Conservation (phyloP, 805 yeast species). For the Nakazawaea molendinolei region DNA sequence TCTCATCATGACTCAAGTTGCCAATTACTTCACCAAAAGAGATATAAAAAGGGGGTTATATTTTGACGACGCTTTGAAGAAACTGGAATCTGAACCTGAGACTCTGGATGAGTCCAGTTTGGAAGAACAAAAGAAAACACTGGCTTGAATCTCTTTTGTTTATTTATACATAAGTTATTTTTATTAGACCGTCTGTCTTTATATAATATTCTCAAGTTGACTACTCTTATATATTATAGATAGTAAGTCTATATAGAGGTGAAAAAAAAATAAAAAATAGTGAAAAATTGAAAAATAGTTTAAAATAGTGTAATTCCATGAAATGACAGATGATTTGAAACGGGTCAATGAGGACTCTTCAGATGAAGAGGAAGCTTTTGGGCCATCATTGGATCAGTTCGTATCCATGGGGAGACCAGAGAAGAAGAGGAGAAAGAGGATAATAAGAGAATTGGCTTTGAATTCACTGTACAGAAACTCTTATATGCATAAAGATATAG, state of each 20-base stretch:
- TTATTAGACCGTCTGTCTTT: too few relatives aligned
- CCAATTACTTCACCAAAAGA: conserved; percentile 17
- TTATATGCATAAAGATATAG: conserved; percentile 12
- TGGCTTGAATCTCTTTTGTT: too few relatives aligned
- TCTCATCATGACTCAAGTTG: conserved; percentile 21
- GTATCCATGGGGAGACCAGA: not conserved
- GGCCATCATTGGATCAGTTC: conserved; percentile 3
- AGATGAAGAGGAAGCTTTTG: conserved; percentile 8
- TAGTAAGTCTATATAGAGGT: too few relatives aligned
- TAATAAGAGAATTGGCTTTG: conserved; percentile 2
- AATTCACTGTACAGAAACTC: conserved; percentile 8
- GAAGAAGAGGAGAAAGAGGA: not conserved
- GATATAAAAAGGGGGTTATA: conserved; percentile 16
- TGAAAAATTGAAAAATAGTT: too few relatives aligned
- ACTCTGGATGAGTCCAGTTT: too few relatives aligned
- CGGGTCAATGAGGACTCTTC: conserved; percentile 1
- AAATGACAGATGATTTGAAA: not conserved
- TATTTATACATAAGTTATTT: too few relatives aligned
- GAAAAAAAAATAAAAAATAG: too few relatives aligned
- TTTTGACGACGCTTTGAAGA: too few relatives aligned
- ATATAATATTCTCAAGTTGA: too few relatives aligned
- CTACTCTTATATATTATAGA: too few relatives aligned
- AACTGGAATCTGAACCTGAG: too few relatives aligned
- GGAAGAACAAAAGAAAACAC: too few relatives aligned
- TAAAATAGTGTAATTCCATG: not conserved